Evolutionary conservation across 495 filamentous ascomycete genomes (phyloP).

Genomic region (Penicillium desertorum): DNA sequence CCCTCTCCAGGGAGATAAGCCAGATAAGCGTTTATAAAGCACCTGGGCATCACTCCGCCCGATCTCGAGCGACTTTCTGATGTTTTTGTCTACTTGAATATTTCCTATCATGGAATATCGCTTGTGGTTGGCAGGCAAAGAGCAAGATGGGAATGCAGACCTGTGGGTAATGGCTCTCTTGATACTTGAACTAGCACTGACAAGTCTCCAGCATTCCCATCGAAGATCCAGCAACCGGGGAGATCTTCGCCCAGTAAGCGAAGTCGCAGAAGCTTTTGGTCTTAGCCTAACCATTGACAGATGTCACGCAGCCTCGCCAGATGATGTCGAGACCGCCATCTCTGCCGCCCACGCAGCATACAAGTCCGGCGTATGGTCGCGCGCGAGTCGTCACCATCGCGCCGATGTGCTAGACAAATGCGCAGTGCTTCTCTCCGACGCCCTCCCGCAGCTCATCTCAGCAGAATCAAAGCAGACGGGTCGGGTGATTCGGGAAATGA

Average conservation of each 20-base stretch:
- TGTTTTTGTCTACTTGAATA: background rate
- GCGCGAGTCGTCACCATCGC: slow-evolving; percentile 50
- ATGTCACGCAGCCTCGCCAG: slow-evolving; percentile 46
- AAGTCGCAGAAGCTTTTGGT: background rate
- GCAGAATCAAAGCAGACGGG: slow-evolving; percentile 63
- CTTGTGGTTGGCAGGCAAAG: slow-evolving; percentile 10
- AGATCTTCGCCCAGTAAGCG: slow-evolving; percentile 24
- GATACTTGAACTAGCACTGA: background rate
- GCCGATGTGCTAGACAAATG: slow-evolving; percentile 58
- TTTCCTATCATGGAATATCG: slow-evolving; percentile 4
- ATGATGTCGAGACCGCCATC: slow-evolving; percentile 50
- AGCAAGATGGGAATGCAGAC: slow-evolving; percentile 10
- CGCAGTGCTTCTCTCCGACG: slow-evolving; percentile 49
- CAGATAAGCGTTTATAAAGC: slow-evolving; percentile 4
- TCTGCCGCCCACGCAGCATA: slow-evolving; percentile 48
- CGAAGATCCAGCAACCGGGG: slow-evolving; percentile 25
- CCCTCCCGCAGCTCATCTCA: slow-evolving; percentile 50
- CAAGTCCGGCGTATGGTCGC: slow-evolving; percentile 58
- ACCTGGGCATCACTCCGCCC: background rate
- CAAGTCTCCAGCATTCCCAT: slow-evolving; percentile 19
- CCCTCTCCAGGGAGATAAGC: background rate
- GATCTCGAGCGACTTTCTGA: background rate
- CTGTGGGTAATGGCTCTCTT: background rate
- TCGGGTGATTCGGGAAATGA: slow-evolving; percentile 63
- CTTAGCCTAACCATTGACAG: slow-evolving; percentile 3